These are phyloP conservation scores for Starmerella geochares DNA, from an alignment of 805 yeast genomes.

Conservation along the genomic window DNA sequence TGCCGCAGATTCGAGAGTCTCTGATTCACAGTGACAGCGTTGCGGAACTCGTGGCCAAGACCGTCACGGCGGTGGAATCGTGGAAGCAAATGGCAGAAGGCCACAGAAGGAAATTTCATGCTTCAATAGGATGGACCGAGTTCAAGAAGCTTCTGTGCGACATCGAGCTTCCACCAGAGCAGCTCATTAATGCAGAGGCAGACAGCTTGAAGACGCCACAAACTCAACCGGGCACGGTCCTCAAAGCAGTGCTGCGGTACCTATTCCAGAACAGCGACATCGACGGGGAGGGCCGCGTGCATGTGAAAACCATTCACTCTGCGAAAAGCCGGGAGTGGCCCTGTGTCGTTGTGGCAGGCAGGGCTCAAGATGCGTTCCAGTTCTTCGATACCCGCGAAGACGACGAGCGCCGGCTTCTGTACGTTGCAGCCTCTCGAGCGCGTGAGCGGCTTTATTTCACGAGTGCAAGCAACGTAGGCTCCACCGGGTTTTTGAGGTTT, in stretches of 20 bases:
- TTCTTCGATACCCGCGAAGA: conserved; percentile 6
- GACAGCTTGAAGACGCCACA: background rate
- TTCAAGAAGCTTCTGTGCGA: background rate
- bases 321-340: conserved; percentile 24
- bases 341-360: conserved; percentile 16
- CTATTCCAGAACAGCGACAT: background rate
- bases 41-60: background rate
- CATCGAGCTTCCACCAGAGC: background rate
- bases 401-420: conserved; percentile 25
- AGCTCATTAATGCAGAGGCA: background rate
- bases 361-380: background rate
- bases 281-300: conserved; percentile 2
- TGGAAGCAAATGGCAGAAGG: background rate
- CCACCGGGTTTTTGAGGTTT: background rate
- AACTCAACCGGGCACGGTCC: conserved; percentile 6
- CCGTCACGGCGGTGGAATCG: background rate
- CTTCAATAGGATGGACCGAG: background rate
- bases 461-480: background rate
- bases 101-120: background rate
- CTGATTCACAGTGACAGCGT: background rate
- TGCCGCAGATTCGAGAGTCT: conserved; percentile 8
- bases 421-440: conserved; percentile 29
- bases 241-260: conserved; percentile 1
- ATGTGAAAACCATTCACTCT: conserved; percentile 18
- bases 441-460: conserved; percentile 13